Evolutionary conservation across 768 basidiomycete genomes (phyloP), one percentile per base, ranked within the genome.

Genomic region (Cystofilobasidium bisporidii): DNA sequence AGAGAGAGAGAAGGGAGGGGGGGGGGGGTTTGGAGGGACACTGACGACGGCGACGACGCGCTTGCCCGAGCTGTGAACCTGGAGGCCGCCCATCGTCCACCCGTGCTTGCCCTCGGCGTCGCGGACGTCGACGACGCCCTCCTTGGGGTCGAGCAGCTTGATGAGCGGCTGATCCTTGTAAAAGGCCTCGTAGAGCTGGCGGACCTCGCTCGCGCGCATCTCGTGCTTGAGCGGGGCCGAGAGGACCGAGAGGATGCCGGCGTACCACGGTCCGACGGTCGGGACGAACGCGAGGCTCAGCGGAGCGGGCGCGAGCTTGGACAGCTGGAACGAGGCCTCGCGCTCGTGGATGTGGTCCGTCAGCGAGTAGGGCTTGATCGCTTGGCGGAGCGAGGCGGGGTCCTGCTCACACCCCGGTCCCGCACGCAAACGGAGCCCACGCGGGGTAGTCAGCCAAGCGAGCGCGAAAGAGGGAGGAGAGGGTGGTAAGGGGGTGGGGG

Each of bases 271-370:
- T 1, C 86, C 86, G 40, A 98, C 91, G 63, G 81, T 80, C 15
- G 96, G 96, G 59, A 91, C 79, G 78, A 99, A 98, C 38, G 87
- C 89, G 60, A 97, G 74, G 72, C 85, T 83, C 72, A 80, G 76
- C 10, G 72, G 72, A 38, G 60, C 26, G 1, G 67, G 67, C 24
- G 71, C 62, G 38, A 90, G 82, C 4, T 76, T 77, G 11, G 87
- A 84, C 61, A 99, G 85, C 77, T 96, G 96, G 71, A 80, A 80
- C 3, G 86, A 85, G 0, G 93, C 90, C 78, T 99, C 96, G 55
- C 96, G 88, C 77, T 99, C 96, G 80, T 99, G 96, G 74, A 99
- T 96, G 79, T 99, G 96, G 77, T 93, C 92, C 18, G 96, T 99
- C 58, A 99, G 79, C 0, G 90, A 74, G 78, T 99, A 99, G 10